Conservation (phyloP, 2,329 filamentous ascomycete species). For the Arthrobotrys pseudoclavata region DNA sequence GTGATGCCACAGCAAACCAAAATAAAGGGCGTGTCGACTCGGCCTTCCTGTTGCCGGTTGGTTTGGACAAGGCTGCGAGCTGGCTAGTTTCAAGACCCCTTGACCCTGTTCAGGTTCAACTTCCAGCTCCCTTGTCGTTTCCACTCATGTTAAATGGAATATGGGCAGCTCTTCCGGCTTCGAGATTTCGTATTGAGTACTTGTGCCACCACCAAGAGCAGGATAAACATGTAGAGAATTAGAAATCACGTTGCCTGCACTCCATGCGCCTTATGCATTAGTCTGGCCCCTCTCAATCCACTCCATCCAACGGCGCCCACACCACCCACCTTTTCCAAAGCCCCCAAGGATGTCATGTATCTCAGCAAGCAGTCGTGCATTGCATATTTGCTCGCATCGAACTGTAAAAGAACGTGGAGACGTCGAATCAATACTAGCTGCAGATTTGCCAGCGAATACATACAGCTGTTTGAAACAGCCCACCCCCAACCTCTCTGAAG, state of each 20-base stretch:
- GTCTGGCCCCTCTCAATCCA: neutral
- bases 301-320: constrained; percentile 39
- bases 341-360: neutral
- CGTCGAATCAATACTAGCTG: constrained; percentile 45
- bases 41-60: constrained; percentile 11
- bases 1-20: neutral
- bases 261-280: constrained; percentile 59
- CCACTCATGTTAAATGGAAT: neutral
- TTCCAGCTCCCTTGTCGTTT: neutral
- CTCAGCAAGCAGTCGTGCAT: constrained; percentile 16
- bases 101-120: neutral
- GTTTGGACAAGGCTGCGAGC: neutral
- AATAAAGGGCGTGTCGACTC: constrained; percentile 12
- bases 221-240: constrained; percentile 2
- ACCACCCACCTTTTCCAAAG: neutral
- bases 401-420: constrained; percentile 58
- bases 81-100: neutral
- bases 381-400: constrained; percentile 47
- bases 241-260: constrained; percentile 58
- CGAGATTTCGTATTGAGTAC: neutral
- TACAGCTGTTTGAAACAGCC: constrained; percentile 60
- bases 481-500: constrained; percentile 1
- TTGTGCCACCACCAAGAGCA: neutral
- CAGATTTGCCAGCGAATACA: constrained; percentile 60
- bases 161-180: constrained; percentile 17